phyloP scores from a whole-genome alignment of 179 eudicot species.

The Silene noctiflora region DNA sequence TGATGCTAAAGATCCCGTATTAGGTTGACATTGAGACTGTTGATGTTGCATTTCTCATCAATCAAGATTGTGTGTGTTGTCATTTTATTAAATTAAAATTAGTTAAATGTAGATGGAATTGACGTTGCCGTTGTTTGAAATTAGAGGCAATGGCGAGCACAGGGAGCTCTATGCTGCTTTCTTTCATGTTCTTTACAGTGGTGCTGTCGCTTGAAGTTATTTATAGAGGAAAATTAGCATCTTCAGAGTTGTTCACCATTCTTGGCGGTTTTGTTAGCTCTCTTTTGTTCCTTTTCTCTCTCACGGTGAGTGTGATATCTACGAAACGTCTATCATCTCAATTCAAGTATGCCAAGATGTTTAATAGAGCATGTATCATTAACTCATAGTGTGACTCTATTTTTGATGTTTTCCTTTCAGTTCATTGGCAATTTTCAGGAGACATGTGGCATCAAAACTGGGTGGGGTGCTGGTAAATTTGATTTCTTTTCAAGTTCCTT shows the following conservation, averaged over 20 bases:
- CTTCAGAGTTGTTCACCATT: conserved; percentile 73
- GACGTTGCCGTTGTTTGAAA: background rate
- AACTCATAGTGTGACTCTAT: background rate
- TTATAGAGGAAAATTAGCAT: conserved; percentile 71
- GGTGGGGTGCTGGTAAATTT: conserved; percentile 82
- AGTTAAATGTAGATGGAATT: conserved; percentile 1
- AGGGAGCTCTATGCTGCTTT: conserved; percentile 77
- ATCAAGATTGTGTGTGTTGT: background rate
- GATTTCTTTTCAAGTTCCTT: background rate
- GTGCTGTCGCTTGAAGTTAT: conserved; percentile 72
- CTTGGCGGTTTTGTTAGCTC: conserved; percentile 87
- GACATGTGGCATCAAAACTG: conserved; percentile 63
- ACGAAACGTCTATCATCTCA: background rate
- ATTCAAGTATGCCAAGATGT: background rate
- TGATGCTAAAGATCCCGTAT: background rate
- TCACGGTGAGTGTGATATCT: conserved; percentile 48
- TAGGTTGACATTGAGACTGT: conserved; percentile 2
- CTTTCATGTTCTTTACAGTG: conserved; percentile 54
- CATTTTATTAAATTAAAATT: background rate
- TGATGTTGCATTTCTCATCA: background rate
- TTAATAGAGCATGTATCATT: background rate
- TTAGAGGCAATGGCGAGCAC: conserved; percentile 44
- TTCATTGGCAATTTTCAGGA: conserved; percentile 84
- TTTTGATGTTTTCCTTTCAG: conserved; percentile 36
- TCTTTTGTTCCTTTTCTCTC: conserved; percentile 51